phyloP scores from a whole-genome alignment of 2,329 filamentous ascomycete genomes.

The Microcera coccophila region DNA sequence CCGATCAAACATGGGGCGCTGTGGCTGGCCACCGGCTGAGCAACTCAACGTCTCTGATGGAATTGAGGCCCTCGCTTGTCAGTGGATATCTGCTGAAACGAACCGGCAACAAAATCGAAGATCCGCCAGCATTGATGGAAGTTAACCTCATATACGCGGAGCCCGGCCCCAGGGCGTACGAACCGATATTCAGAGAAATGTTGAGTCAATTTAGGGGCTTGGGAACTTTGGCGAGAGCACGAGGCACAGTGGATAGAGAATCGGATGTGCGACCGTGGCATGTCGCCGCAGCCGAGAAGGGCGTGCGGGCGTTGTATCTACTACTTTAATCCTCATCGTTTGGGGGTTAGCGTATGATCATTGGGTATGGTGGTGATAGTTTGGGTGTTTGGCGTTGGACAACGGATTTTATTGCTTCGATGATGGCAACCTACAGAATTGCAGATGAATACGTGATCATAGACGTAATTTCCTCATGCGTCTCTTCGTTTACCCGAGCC shows the following conservation, averaged over 20 bases:
- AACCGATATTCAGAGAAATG: slow-evolving; percentile 66
- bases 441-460: slow-evolving; percentile 1
- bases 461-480: no score
- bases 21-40: slow-evolving; percentile 64
- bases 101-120: slow-evolving; percentile 52
- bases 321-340: slow-evolving; percentile 48
- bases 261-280: slow-evolving; percentile 72
- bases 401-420: slow-evolving; percentile 8
- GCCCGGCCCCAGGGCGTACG: slow-evolving; percentile 50
- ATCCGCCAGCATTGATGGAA: slow-evolving; percentile 59
- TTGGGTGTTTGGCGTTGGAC: slow-evolving; percentile 13
- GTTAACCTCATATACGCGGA: slow-evolving; percentile 61
- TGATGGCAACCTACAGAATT: slow-evolving; percentile 4
- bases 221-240: slow-evolving; percentile 63
- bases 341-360: slow-evolving; percentile 2
- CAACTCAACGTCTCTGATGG: slow-evolving; percentile 53
- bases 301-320: slow-evolving; percentile 60
- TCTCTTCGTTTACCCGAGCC: no score
- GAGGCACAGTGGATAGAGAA: slow-evolving; percentile 57
- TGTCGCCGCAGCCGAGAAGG: slow-evolving; percentile 67
- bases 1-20: slow-evolving; percentile 73
- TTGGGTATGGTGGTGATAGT: slow-evolving; percentile 3
- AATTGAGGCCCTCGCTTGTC: slow-evolving; percentile 54
- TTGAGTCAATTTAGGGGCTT: slow-evolving; percentile 65
- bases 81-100: slow-evolving; percentile 66